Conservation (phyloP, 768 basidiomycete genomes). For the Psilocybe azurescens region DNA sequence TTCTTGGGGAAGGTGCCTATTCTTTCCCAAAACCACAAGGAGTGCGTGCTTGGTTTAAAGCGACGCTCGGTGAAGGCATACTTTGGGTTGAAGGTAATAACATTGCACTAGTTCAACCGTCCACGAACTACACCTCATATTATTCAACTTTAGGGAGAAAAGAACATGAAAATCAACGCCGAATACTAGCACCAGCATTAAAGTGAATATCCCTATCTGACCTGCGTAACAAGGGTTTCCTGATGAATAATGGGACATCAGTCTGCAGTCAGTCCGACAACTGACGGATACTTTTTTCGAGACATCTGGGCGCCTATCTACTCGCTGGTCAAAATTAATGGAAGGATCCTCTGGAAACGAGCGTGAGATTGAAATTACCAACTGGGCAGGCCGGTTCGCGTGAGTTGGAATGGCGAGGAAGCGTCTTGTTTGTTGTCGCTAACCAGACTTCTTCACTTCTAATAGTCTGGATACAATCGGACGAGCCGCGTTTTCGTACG, state of each 20-base stretch:
- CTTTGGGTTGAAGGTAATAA: constrained; percentile 72
- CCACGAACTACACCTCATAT: neutral
- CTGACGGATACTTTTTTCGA: constrained; percentile 59
- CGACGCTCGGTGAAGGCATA: constrained; percentile 65
- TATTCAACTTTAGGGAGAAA: constrained; percentile 46
- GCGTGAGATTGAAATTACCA: constrained; percentile 57
- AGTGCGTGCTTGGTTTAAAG: constrained; percentile 67
- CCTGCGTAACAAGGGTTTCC: neutral
- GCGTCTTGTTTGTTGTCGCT: neutral
- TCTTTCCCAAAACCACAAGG: constrained; percentile 67
- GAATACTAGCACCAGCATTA: constrained; percentile 58
- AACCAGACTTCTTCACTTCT: constrained; percentile 8
- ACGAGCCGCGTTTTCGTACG: constrained; percentile 66
- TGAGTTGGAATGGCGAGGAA: constrained; percentile 30
- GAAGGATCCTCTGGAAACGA: constrained; percentile 45
- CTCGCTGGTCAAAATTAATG: constrained; percentile 52
- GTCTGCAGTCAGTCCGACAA: constrained; percentile 58
- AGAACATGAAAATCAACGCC: constrained; percentile 60
- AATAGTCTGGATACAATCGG: constrained; percentile 67
- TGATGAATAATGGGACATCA: constrained; percentile 1
- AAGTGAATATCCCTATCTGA: constrained; percentile 44
- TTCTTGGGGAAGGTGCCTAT: constrained; percentile 60
- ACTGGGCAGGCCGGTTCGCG: constrained; percentile 69
- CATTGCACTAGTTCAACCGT: no score
- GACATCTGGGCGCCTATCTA: constrained; percentile 55